Base-by-base conservation (phyloP, 1,284 basidiomycete species). In the Boletellus dicymbophilus region DNA sequence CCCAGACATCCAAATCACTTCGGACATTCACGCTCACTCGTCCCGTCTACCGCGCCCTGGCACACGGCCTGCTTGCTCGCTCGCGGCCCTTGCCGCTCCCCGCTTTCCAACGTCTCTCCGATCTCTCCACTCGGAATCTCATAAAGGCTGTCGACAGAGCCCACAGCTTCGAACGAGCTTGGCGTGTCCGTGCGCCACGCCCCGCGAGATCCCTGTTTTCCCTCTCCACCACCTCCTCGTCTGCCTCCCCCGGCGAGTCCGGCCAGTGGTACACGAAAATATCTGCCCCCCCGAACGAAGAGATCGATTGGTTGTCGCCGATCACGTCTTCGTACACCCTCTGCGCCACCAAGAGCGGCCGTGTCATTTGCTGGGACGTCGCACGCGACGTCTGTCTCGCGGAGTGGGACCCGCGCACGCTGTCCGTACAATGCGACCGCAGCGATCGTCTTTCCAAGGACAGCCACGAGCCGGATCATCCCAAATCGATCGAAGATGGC, bases 341-440 rank as follows among this genome's bases (percentile, higher is more conserved):
- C 16, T 88, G 85, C 57, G 82, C 85, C 2, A 88, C 85, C 0
- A 85, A 84, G 67, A 81, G 77, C 47, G 85, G 86, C 3, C 82
- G 82, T 57, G 83, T 88, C n/a, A 78, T 88, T 8, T 88, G 85
- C 57, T 88, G 85, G 86, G 85, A 88, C 53, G 78, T 88, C 15
- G 77, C 78, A 45, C 72, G 74, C 3, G 79, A 86, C 47, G 60
- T 66, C 4, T 80, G 78, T 52, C 72, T 86, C 3, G 83, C 83
- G 1, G 77, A 85, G 46, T 88, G 86, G 85, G 78, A 79, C 44
- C 84, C 84, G 3, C 62, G 61, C 10, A 55, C 68, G 2, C 42
- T 66, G 13, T 54, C 53, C 2, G 3, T 30, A 12, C 57, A 52
- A 3, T 23, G 39, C 36, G 40, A 40, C 1, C 3, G 28, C 31